Evolutionary conservation across 805 yeast genomes (phyloP).

Genomic region (Nakazawaea molendinolei): DNA sequence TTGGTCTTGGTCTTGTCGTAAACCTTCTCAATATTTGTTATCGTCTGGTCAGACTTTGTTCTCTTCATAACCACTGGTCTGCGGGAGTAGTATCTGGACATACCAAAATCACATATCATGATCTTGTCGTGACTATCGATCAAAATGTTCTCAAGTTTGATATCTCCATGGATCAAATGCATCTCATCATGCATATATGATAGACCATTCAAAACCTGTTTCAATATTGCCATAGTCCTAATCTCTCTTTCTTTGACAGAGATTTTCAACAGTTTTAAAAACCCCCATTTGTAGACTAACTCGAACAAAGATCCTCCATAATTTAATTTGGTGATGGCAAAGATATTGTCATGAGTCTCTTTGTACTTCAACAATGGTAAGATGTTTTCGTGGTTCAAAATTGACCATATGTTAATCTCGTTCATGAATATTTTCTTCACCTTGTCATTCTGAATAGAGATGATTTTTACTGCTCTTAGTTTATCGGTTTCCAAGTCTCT

Average conservation of each 20-base stretch:
- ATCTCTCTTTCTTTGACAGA: conserved; percentile 27
- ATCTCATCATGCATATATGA: conserved; percentile 54
- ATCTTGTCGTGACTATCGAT: conserved; percentile 41
- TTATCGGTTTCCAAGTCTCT: conserved; percentile 15
- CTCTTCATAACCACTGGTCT: conserved; percentile 11
- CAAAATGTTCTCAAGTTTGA: conserved; percentile 76
- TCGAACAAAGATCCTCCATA: conserved; percentile 81
- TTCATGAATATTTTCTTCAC: conserved; percentile 55
- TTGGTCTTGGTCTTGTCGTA: conserved; percentile 17
- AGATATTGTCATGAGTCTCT: conserved; percentile 52
- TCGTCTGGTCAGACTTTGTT: conserved; percentile 14
- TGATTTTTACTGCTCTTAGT: conserved; percentile 23
- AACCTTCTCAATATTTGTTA: conserved; percentile 2
- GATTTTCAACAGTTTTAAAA: conserved; percentile 24
- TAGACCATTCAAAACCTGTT: conserved; percentile 54
- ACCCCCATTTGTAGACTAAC: conserved; percentile 62
- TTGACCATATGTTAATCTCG: conserved; percentile 74
- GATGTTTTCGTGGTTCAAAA: conserved; percentile 56
- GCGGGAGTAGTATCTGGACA: conserved; percentile 36
- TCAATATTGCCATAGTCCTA: conserved; percentile 29
- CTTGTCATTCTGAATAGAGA: conserved; percentile 29
- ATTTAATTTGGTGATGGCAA: conserved; percentile 63
- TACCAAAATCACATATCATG: conserved; percentile 84
- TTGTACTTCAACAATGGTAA: conserved; percentile 55
- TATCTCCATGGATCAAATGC: conserved; percentile 74